Percentiles rank a stretch among this genome's conserved stretches.
These are phyloP conservation scores for Corymbia calophylla DNA, from an alignment of 441 rosid genomes.

Conservation along the genomic window DNA sequence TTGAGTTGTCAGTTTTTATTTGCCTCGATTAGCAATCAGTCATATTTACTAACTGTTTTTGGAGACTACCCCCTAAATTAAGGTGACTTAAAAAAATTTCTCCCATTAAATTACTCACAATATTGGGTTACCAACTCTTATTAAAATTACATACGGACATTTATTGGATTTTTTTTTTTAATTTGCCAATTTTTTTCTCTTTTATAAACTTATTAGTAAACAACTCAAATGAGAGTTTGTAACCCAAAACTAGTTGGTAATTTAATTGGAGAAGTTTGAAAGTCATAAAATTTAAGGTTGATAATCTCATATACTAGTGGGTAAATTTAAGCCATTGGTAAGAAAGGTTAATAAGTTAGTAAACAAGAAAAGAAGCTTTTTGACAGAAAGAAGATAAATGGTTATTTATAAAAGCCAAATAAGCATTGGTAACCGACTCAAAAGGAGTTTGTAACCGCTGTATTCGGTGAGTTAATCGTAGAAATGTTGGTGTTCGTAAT, in stretches of 20 bases:
- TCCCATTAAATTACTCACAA: neutral
- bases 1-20: neutral
- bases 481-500: neutral
- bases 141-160: neutral
- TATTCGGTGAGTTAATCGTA: neutral
- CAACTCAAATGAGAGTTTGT: neutral
- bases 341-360: neutral
- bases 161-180: neutral
- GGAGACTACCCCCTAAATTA: neutral
- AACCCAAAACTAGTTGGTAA: neutral
- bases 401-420: neutral
- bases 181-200: neutral
- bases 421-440: neutral
- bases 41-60: neutral
- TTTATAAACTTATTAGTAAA: neutral
- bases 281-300: neutral
- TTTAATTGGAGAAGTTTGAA: neutral
- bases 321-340: neutral
- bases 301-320: neutral
- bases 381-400: neutral
- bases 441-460: neutral
- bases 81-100: neutral
- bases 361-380: neutral
- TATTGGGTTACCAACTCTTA: neutral
- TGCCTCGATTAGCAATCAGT: neutral